Percentiles rank a stretch among this genome's conserved stretches.
These are phyloP conservation scores for Margaritispora aquatica DNA, from an alignment of 495 filamentous ascomycete genomes.

Conservation along the genomic window DNA sequence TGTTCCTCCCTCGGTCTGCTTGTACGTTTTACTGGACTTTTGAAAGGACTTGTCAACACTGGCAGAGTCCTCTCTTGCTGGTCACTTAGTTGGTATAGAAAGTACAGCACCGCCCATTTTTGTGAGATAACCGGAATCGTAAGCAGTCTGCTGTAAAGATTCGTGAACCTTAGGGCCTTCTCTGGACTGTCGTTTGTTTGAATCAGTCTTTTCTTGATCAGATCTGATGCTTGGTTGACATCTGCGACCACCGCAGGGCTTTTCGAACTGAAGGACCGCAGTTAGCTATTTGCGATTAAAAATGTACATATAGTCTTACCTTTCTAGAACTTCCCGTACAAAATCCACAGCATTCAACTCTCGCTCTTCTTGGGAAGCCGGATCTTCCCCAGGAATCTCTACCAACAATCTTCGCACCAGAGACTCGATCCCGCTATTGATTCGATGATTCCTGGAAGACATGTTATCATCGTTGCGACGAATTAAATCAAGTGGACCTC, in stretches of 20 bases:
- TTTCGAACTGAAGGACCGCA: conserved; percentile 7
- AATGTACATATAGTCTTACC: conserved; percentile 25
- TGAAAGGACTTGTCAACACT: conserved; percentile 24
- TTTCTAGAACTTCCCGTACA: conserved; percentile 42
- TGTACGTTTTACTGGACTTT: conserved; percentile 20
- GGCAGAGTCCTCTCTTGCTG: conserved; percentile 28
- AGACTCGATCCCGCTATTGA: conserved; percentile 48
- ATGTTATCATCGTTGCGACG: conserved; percentile 34
- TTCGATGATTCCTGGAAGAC: conserved; percentile 37
- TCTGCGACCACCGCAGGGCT: conserved; percentile 30
- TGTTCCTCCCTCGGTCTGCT: conserved; percentile 6
- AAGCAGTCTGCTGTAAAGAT: conserved; percentile 79
- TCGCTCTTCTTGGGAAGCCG: conserved; percentile 41
- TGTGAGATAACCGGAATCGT: conserved; percentile 85
- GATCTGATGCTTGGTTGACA: conserved; percentile 83
- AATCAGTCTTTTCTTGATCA: conserved; percentile 83
- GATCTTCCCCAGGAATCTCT: conserved; percentile 40
- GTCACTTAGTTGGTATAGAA: conserved; percentile 76
- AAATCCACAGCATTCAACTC: conserved; percentile 46
- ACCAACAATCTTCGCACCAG: conserved; percentile 49
- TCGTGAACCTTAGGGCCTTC: conserved; percentile 80
- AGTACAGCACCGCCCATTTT: conserved; percentile 93
- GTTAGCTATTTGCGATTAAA: conserved; percentile 2
- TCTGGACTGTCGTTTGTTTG: conserved; percentile 68
- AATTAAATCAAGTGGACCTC: background rate